phyloP scores from a whole-genome alignment of 2,329 filamentous ascomycete species.

The Alternaria burnsii region DNA sequence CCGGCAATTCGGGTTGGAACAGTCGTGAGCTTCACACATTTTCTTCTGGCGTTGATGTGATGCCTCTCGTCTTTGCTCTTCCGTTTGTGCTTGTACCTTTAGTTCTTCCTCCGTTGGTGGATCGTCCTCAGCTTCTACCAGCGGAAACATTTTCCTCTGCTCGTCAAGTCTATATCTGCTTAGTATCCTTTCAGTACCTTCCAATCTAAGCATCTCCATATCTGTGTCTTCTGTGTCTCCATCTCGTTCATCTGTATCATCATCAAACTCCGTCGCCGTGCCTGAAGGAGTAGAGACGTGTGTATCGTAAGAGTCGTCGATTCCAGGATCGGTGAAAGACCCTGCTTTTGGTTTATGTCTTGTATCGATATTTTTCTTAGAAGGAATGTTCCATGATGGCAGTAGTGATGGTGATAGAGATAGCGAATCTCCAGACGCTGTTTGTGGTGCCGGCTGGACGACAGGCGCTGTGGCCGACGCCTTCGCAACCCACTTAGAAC shows the following conservation, averaged over 20 bases:
- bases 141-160: background rate
- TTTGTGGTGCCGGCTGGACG: background rate
- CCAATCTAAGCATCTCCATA: background rate
- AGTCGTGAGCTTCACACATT: background rate
- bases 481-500: background rate
- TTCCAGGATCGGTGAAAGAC: background rate
- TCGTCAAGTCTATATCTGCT: background rate
- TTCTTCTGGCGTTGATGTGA: background rate
- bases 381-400: background rate
- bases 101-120: background rate
- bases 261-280: background rate
- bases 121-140: background rate
- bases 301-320: background rate
- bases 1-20: background rate
- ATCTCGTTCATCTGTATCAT: background rate
- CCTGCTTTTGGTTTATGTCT: background rate
- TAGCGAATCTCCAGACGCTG: background rate
- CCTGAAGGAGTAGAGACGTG: background rate
- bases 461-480: background rate
- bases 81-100: background rate
- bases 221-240: background rate
- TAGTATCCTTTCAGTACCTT: background rate
- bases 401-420: background rate
- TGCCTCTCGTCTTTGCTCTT: background rate
- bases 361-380: fast-evolving